These are phyloP conservation scores for Perkinsus chesapeaki DNA, from an alignment of 169 alveolate species.

Conservation along the genomic window DNA sequence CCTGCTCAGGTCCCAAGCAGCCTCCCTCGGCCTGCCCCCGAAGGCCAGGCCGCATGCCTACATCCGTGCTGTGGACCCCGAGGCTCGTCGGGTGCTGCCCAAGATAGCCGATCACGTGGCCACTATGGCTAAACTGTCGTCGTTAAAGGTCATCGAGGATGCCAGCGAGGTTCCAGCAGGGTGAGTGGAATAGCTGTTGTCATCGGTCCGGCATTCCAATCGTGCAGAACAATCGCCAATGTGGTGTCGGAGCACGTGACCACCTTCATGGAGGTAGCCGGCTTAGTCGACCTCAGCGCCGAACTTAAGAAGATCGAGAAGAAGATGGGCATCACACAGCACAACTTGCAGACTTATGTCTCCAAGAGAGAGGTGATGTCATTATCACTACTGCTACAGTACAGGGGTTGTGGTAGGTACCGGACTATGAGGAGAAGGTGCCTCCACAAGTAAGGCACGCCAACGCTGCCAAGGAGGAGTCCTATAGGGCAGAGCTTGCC, in stretches of 20 bases:
- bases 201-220: conserved; percentile 33
- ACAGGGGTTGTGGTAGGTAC: conserved; percentile 49
- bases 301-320: conserved; percentile 44
- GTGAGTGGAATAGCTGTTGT: conserved; percentile 7
- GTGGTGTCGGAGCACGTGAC: conserved; percentile 45
- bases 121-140: conserved; percentile 30
- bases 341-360: neutral
- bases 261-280: conserved; percentile 42
- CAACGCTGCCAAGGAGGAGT: neutral
- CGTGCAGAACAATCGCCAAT: conserved; percentile 25
- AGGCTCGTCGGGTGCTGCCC: conserved; percentile 25
- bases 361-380: neutral
- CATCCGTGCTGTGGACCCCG: conserved; percentile 39
- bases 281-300: conserved; percentile 33
- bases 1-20: conserved; percentile 52
- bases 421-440: conserved; percentile 63
- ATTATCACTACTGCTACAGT: conserved; percentile 19
- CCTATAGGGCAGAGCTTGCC: neutral
- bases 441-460: conserved; percentile 31
- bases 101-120: conserved; percentile 42
- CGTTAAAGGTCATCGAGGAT: conserved; percentile 22
- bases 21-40: conserved; percentile 56
- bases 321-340: conserved; percentile 32
- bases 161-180: conserved; percentile 29
- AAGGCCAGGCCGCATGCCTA: conserved; percentile 45